Evolutionary conservation across 345 rosid genomes (phyloP), one percentile per base, ranked within the genome.

Genomic region (Sisymbrium altissimum): DNA sequence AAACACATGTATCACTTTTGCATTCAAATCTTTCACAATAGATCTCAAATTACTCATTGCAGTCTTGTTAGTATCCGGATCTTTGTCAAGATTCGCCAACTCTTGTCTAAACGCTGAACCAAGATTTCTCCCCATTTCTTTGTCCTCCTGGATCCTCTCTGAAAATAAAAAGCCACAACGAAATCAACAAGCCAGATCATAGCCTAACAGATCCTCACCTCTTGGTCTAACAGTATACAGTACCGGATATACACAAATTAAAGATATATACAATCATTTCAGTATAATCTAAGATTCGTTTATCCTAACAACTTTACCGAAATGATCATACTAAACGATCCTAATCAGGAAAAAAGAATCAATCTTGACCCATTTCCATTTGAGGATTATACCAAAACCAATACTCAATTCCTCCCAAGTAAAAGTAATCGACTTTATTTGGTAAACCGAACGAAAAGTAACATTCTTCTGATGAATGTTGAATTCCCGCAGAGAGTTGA

Each of bases 1-100:
- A 79, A 96, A 92, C 14, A 84, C 66, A 0, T 93, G 97, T 59
- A 96, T 92, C 40, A 96, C 88, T 84, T 85, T 92, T 8, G 88
- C 83, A 68, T 96, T 91, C 83, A 96, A 75, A 66, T 80, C 90
- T 80, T 83, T 96, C 77, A 96, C 95, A 78, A 89, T 88, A 4
- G 86, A 84, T 76, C 89, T 89, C 73, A 96, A 71, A 21, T 95
- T 96, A 46, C 80, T 82, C 96, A 96, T 89, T 45, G 99, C 91
- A 25, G 89, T 82, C 84, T 84, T 90, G 62, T 85, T 85, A 46
- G 89, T 84, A 15, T 85, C 91, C 18, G 88, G 87, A 79, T 88
- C 99, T 81, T 85, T 90, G 68, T 90, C 97, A 56, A 96, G 93
- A 81, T 92, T 96, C 12, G 81, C 89, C 76, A 96, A 64, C 76